Evolutionary conservation across 2,329 filamentous ascomycete genomes (phyloP).

Genomic region (Alternaria dauci): DNA sequence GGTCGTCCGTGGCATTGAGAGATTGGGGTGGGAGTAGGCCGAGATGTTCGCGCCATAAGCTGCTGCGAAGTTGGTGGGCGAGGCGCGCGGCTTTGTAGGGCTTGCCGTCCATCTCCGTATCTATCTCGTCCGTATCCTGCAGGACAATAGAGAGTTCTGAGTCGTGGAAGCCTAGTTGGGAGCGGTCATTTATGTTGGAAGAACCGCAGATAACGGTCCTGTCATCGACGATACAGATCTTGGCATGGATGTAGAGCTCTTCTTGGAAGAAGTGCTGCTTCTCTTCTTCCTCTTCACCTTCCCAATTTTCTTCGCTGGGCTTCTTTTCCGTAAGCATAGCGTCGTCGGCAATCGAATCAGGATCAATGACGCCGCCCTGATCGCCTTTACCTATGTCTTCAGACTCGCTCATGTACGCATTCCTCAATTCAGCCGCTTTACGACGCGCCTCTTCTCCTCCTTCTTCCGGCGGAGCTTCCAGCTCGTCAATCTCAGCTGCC

Average conservation of each 20-base stretch:
- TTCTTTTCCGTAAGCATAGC: slow-evolving; percentile 77
- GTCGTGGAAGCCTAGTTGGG: slow-evolving; percentile 87
- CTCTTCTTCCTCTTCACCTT: slow-evolving; percentile 76
- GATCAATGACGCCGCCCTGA: slow-evolving; percentile 57
- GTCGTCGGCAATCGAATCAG: slow-evolving; percentile 75
- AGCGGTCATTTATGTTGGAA: slow-evolving; percentile 90
- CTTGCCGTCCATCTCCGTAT: slow-evolving; percentile 79
- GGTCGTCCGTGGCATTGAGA: slow-evolving; percentile 69
- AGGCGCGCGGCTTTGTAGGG: slow-evolving; percentile 81
- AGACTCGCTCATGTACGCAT: slow-evolving; percentile 55
- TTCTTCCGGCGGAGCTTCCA: slow-evolving; percentile 66
- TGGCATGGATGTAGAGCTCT: slow-evolving; percentile 93
- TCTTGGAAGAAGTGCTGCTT: slow-evolving; percentile 92
- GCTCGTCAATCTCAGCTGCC: slow-evolving; percentile 84
- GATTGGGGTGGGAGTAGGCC: slow-evolving; percentile 79
- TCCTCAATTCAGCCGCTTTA: slow-evolving; percentile 56
- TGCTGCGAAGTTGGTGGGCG: slow-evolving; percentile 79
- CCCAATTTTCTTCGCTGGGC: slow-evolving; percentile 77
- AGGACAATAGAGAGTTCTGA: slow-evolving; percentile 90
- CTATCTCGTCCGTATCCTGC: slow-evolving; percentile 77
- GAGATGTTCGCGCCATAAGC: slow-evolving; percentile 90
- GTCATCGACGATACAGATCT: slow-evolving; percentile 89
- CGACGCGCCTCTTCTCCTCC: slow-evolving; percentile 52
- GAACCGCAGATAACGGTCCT: slow-evolving; percentile 83
- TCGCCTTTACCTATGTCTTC: slow-evolving; percentile 51